Evolutionary conservation across 306 rosid species (phyloP), one percentile per base, ranked within the genome.

Genomic region (Clitoria ternatea): DNA sequence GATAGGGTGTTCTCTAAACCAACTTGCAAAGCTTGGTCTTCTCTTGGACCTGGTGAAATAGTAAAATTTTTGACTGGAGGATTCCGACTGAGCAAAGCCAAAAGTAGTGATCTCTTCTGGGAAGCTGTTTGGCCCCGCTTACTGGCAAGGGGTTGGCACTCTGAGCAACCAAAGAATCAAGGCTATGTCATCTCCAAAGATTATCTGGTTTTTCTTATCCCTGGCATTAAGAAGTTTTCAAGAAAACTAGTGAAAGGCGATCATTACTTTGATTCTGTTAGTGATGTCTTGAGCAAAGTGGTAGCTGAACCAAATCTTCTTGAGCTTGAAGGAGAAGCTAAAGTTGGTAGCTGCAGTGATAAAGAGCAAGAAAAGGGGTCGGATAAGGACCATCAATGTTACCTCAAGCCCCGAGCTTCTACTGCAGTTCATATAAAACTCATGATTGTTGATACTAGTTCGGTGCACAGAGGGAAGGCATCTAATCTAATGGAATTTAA

Each of bases 91-190:
- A 89, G 96, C 84, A 89, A 89, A 77, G 87, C 85, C 56, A 85
- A 88, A 65, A 79, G 88, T 70, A 85, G 73, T 5, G 92, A 89
- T 53, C 87, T 89, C 33, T 89, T 89, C 66, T 89, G 96, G 96
- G 92, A 87, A 72, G 96, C 96, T 61, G 90, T 89, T 61, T 89
- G 65, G 65, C 65, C 65, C 7, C 65, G 65, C 9, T 33, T 59
- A 59, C 65, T 59, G 8, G 65, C 65, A 23, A 89, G 83, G 77
- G 96, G 96, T 50, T 89, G 96, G 96, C 92, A 87, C 75, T 87
- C 96, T 26, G 96, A 89, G 88, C 92, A 85, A 62, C 92, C 92
- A 9, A 83, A 78, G 62, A 72, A 80, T 76, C 91, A 78, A 55
- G 83, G 82, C 45, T 89, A 80, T 69, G 48, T 84, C 42, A 72